phyloP scores from a whole-genome alignment of 2,329 filamentous ascomycete species.

The Fusarium mundagurra region DNA sequence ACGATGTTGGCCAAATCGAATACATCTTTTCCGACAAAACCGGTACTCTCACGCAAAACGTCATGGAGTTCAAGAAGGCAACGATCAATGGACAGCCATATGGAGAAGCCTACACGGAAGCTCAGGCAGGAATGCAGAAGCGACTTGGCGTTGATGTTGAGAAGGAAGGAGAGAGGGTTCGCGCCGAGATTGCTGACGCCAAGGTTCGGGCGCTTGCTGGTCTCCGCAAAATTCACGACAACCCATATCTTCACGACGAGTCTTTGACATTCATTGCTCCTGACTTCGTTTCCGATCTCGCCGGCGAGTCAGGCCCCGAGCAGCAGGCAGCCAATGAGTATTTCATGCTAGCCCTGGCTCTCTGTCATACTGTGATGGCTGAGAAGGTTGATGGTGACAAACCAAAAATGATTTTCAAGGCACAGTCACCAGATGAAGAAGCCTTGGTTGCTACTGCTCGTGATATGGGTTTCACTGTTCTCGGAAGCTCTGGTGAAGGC shows the following conservation, averaged over 20 bases:
- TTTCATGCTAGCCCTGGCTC: constrained; percentile 93
- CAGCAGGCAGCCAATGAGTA: constrained; percentile 83
- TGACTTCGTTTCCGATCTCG: constrained; percentile 85
- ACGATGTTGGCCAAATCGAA: constrained; percentile 97
- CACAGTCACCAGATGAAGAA: constrained; percentile 96
- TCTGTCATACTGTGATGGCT: constrained; percentile 97
- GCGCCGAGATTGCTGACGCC: constrained; percentile 80
- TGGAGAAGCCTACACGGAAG: constrained; percentile 97
- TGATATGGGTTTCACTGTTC: constrained; percentile 93
- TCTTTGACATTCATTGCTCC: constrained; percentile 92
- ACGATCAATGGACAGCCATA: constrained; percentile 97
- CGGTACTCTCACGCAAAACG: constrained; percentile 93
- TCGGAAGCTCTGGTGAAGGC: constrained; percentile 81
- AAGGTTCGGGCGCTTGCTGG: constrained; percentile 76
- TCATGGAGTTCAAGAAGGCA: constrained; percentile 99
- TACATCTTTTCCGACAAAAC: constrained; percentile 99
- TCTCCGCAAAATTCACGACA: constrained; percentile 82
- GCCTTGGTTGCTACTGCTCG: constrained; percentile 93
- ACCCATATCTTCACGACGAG: constrained; percentile 90
- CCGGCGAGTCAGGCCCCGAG: constrained; percentile 77
- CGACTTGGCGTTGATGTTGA: constrained; percentile 88
- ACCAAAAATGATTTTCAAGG: constrained; percentile 93
- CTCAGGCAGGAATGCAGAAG: constrained; percentile 95
- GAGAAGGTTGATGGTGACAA: constrained; percentile 90
- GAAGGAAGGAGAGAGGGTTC: constrained; percentile 76